These are phyloP conservation scores for Phytophthora sp. DNA, from an alignment of 352 stramenopile species.

Conservation along the genomic window DNA sequence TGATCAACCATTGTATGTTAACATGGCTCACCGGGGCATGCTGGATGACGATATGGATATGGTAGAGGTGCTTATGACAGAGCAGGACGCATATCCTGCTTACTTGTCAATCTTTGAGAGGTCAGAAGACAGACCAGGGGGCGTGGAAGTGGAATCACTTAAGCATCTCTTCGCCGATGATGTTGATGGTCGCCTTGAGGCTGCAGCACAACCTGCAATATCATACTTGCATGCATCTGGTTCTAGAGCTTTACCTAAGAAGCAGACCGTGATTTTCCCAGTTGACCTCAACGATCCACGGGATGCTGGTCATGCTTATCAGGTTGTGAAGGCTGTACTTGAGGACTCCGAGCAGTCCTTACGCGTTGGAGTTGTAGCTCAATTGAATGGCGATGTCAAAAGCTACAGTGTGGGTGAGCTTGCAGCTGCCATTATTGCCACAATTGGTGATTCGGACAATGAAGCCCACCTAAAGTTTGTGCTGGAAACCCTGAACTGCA, in stretches of 20 bases:
- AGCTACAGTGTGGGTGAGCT: constrained; percentile 46
- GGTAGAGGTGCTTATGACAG: constrained; percentile 63
- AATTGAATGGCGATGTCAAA: constrained; percentile 28
- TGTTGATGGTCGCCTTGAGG: constrained; percentile 62
- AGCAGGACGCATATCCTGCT: constrained; percentile 65
- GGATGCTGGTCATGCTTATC: constrained; percentile 62
- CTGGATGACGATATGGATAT: constrained; percentile 74
- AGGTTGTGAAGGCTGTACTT: constrained; percentile 64
- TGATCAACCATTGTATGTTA: constrained; percentile 83
- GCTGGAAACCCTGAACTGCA: constrained; percentile 59
- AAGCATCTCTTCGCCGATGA: constrained; percentile 69
- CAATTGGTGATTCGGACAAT: constrained; percentile 60
- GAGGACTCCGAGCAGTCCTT: constrained; percentile 71
- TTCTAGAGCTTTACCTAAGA: constrained; percentile 62
- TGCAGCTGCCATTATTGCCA: constrained; percentile 51
- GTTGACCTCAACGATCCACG: constrained; percentile 56
- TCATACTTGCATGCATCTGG: constrained; percentile 63
- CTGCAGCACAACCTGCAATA: constrained; percentile 49
- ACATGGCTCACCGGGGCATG: constrained; percentile 58
- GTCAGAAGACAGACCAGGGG: constrained; percentile 25
- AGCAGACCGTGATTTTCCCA: constrained; percentile 73
- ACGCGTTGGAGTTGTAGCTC: constrained; percentile 66
- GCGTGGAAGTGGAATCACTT: constrained; percentile 22
- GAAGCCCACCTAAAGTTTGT: constrained; percentile 61
- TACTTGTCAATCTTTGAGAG: constrained; percentile 75